Base-by-base conservation (phyloP, 257 asterid genomes). In the Solanum dulcamara region DNA sequence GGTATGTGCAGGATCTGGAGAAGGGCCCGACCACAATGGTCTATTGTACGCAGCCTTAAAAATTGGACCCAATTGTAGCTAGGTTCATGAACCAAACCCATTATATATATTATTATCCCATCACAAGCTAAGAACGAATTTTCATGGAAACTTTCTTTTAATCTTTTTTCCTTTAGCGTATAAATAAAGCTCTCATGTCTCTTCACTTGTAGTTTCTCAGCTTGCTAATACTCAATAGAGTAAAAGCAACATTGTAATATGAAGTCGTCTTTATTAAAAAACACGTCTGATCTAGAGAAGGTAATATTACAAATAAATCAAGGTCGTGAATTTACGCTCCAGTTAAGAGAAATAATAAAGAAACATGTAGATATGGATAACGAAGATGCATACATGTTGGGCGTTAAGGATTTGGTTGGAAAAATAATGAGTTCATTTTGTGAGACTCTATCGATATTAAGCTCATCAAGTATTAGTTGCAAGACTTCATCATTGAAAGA, bases 401-500 rank as follows among this genome's bases (percentile, higher is more conserved):
- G n/a, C 3, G 88, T 89, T 24, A 88, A 67, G 86, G 81, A 35
- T 12, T 84, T 93, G 20, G 87, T 89, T 28, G 89, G 28, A 2
- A 87, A 87, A 83, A 87, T 92, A 59, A 8, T 91, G 80, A 86
- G 85, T 70, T 79, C 93, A 10, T 91, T 92, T 30, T 86, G 83
- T 20, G 87, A 81, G 14, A 88, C 91, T 10, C 46, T 93, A 85
- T 88, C 90, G 26, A 85, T 91, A 26, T 84, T 91, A 24, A 55
- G 37, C 10, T 89, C 91, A 50, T 88, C 89, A 62, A 88, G 89
- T 86, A 88, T 88, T 13, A 87, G 91, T 55, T 83, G 88, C 89
- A 92, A 91, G 88, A 86, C 86, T 46, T 89, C 90, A 44, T 30
- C 87, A 32, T 22, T 85, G 0, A 92, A 90, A 87, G 94, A 91